phyloP scores from a whole-genome alignment of 371 early-diverging fungal genomes.

The Umbelopsis sp. region DNA sequence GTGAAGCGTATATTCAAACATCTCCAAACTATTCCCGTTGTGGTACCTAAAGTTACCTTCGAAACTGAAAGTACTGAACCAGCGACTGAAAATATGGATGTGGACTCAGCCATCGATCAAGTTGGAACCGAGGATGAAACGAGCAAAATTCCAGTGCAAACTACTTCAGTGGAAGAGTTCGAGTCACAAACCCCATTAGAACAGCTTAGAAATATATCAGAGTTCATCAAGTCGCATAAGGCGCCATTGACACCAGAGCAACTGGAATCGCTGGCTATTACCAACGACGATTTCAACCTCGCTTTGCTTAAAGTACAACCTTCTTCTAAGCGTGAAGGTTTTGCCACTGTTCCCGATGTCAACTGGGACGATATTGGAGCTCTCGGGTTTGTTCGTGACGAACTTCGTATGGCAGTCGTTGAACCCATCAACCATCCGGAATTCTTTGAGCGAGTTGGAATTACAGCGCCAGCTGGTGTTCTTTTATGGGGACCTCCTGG shows the following conservation, averaged over 20 bases:
- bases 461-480: slow-evolving; percentile 93
- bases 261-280: slow-evolving; percentile 85
- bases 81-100: slow-evolving; percentile 1
- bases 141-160: slow-evolving; percentile 31
- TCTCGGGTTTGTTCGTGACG: slow-evolving; percentile 82
- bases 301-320: slow-evolving; percentile 96
- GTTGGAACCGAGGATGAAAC: not conserved
- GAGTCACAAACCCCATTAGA: slow-evolving; percentile 58
- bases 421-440: slow-evolving; percentile 97
- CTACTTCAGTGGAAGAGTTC: slow-evolving; percentile 56
- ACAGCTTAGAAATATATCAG: slow-evolving; percentile 72
- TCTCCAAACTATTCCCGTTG: slow-evolving; percentile 56
- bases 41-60: slow-evolving; percentile 28
- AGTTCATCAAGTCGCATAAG: slow-evolving; percentile 72
- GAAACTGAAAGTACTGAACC: slow-evolving; percentile 16
- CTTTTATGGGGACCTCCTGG: slow-evolving; percentile 99
- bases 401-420: slow-evolving; percentile 95
- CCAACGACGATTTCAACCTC: slow-evolving; percentile 86
- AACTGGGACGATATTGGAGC: slow-evolving; percentile 98
- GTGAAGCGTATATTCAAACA: slow-evolving; percentile 90
- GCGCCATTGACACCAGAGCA: slow-evolving; percentile 80
- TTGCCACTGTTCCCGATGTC: slow-evolving; percentile 96
- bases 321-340: slow-evolving; percentile 97
- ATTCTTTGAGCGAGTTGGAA: slow-evolving; percentile 90
- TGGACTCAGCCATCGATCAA: slow-evolving; percentile 2